Conservation (phyloP, 139 green algal species). For the Micromonas pusilla region DNA sequence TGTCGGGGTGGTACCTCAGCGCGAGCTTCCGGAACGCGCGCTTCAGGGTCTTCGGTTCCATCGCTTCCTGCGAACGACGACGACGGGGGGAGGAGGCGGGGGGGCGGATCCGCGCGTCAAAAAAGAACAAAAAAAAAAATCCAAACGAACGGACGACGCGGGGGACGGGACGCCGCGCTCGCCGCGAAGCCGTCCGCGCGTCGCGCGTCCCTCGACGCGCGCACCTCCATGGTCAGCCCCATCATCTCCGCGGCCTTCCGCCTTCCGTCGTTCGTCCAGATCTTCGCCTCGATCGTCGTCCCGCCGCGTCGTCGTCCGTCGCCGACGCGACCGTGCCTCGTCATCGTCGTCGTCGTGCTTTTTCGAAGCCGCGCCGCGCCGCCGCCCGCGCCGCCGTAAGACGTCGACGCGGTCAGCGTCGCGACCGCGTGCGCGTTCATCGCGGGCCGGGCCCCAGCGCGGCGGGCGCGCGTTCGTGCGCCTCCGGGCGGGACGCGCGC, state of each 20-base stretch:
- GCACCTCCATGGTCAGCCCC: not conserved
- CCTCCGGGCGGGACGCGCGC: too few relatives aligned
- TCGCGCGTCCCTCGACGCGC: not conserved
- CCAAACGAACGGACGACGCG: not conserved
- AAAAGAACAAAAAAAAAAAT: too few relatives aligned
- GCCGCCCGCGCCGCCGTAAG: not conserved
- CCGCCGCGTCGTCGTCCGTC: too few relatives aligned
- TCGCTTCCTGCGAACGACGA: conserved; percentile 1
- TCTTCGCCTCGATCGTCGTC: not conserved
- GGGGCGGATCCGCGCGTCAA: not conserved
- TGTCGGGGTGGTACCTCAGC: conserved; percentile 77
- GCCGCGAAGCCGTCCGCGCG: not conserved
- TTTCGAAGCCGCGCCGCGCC: too few relatives aligned
- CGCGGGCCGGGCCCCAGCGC: not conserved
- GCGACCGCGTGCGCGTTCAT: not conserved
- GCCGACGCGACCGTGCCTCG: too few relatives aligned
- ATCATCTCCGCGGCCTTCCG: not conserved
- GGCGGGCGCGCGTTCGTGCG: too few relatives aligned
- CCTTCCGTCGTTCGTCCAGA: conserved; percentile 5
- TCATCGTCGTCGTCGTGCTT: too few relatives aligned
- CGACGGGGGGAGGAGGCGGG: too few relatives aligned
- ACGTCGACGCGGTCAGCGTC: not conserved
- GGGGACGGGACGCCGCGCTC: not conserved
- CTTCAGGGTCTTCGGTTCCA: conserved; percentile 59
- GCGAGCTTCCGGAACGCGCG: conserved; percentile 65